Evolutionary conservation across 2,329 filamentous ascomycete species (phyloP).

Genomic region (Didymellaceae sp.): DNA sequence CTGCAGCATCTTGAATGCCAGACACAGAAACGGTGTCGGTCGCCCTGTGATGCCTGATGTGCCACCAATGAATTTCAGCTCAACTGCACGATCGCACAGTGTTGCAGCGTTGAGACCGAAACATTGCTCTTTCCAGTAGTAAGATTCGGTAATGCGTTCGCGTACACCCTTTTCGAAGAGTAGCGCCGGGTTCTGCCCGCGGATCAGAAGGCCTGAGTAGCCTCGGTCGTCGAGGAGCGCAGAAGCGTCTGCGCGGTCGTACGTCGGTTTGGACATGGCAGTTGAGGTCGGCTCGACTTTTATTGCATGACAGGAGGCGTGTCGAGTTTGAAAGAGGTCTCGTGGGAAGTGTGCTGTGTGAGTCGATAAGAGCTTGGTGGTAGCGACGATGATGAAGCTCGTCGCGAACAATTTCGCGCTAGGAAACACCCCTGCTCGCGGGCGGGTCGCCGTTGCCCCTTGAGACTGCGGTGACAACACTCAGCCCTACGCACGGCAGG

Average conservation of each 20-base stretch:
- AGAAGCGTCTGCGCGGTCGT: conserved; percentile 79
- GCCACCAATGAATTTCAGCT: conserved; percentile 84
- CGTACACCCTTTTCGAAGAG: conserved; percentile 95
- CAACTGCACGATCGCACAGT: conserved; percentile 86
- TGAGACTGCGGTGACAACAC: conserved; percentile 20
- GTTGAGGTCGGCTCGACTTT: background rate
- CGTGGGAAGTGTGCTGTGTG: background rate
- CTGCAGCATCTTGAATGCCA: conserved; percentile 93
- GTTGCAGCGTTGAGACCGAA: conserved; percentile 87
- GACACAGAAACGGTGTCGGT: conserved; percentile 89
- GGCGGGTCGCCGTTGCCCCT: conserved; percentile 38
- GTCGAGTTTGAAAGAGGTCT: background rate
- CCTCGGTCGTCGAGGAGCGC: conserved; percentile 88
- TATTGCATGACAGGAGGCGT: conserved; percentile 11
- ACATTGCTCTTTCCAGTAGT: conserved; percentile 99
- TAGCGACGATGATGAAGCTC: background rate
- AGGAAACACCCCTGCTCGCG: conserved; percentile 11
- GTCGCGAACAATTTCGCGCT: conserved; percentile 24
- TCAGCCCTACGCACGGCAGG: conserved; percentile 25
- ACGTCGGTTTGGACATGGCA: conserved; percentile 48
- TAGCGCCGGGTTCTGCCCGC: conserved; percentile 91
- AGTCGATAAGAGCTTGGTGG: too few relatives aligned
- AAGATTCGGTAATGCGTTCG: conserved; percentile 92
- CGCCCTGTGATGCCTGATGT: conserved; percentile 85
- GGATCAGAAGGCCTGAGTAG: conserved; percentile 75